A percentile compares a stretch with the other conserved stretches of the same genome.
phyloP scores from a whole-genome alignment of 177 flowering plant genomes.

The Vitis hybrid region DNA sequence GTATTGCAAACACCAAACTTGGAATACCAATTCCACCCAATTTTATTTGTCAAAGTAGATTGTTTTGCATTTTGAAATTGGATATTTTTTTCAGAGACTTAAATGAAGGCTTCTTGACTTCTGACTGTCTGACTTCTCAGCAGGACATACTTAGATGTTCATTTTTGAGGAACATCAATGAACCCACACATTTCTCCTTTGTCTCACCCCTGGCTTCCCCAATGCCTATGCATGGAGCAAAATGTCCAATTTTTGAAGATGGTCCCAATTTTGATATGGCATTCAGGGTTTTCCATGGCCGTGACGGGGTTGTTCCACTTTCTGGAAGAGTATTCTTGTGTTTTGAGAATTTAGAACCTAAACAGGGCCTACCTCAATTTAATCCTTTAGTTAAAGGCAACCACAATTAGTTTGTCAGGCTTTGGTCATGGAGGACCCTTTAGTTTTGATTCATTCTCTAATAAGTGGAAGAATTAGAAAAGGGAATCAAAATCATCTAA shows the following conservation, averaged over 20 bases:
- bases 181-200: conserved; percentile 43
- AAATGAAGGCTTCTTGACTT: conserved; percentile 5
- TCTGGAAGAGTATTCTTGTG: conserved; percentile 9
- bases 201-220: conserved; percentile 31
- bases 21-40: too few species aligned
- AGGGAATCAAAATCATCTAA: conserved; percentile 27
- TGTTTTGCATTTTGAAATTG: conserved; percentile 6
- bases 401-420: conserved; percentile 69
- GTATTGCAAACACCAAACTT: too few species aligned
- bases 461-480: conserved; percentile 36
- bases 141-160: conserved; percentile 25
- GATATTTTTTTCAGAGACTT: conserved; percentile 28
- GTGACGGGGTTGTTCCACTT: conserved; percentile 49
- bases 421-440: conserved; percentile 70
- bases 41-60: conserved; percentile 10
- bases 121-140: not conserved
- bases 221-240: conserved; percentile 23
- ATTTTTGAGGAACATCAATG: conserved; percentile 51
- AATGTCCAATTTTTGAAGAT: conserved; percentile 43
- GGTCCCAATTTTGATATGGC: conserved; percentile 53
- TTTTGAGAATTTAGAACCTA: too few species aligned
- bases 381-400: conserved; percentile 73
- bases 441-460: conserved; percentile 55
- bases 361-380: conserved; percentile 29
- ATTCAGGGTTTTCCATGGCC: conserved; percentile 51